phyloP scores from a whole-genome alignment of 2,329 filamentous ascomycete genomes.

The Botrytis porri region DNA sequence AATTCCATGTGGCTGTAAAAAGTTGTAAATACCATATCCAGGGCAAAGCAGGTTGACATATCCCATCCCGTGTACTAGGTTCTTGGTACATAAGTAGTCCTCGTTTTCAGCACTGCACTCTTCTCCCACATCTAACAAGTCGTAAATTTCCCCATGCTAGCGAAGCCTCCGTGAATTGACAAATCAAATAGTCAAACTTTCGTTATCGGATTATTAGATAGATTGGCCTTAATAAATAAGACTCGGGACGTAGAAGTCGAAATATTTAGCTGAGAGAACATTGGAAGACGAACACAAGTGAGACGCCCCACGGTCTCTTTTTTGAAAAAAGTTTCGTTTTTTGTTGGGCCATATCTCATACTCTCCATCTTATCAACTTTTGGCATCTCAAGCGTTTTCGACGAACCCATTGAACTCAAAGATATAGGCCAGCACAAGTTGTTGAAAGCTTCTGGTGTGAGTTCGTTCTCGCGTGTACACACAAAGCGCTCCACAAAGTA shows the following conservation, averaged over 20 bases:
- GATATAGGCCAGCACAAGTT: neutral
- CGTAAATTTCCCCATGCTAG: neutral
- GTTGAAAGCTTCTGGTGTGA: neutral
- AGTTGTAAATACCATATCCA: neutral
- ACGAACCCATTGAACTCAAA: neutral
- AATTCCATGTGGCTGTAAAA: neutral
- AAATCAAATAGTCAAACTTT: neutral
- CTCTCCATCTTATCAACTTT: neutral
- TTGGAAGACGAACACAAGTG: neutral
- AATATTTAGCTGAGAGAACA: neutral
- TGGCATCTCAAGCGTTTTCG: neutral
- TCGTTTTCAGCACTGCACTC: neutral
- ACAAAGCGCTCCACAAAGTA: neutral
- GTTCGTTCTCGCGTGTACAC: neutral
- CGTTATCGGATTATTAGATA: neutral
- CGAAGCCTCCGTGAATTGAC: neutral
- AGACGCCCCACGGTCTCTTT: no score
- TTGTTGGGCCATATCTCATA: neutral
- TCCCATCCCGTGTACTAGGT: neutral
- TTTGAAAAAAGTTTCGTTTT: neutral
- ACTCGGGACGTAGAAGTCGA: neutral
- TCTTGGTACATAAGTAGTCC: neutral
- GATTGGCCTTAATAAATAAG: neutral
- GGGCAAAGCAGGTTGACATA: neutral
- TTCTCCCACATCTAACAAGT: neutral